Evolutionary conservation across 441 rosid species (phyloP), one percentile per base, ranked within the genome.

Genomic region (Gossypium laxum): DNA sequence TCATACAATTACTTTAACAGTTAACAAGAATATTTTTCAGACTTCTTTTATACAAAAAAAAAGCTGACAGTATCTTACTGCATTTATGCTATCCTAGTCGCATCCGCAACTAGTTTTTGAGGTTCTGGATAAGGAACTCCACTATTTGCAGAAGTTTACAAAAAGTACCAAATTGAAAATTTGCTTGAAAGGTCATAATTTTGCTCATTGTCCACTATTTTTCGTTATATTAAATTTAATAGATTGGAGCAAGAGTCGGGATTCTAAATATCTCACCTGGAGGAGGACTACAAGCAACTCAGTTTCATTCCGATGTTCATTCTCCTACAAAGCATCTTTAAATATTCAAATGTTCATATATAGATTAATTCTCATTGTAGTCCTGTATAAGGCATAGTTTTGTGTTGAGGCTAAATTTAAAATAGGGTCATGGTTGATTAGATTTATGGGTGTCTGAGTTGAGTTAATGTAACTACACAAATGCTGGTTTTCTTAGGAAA

Each of bases 261-360:
- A 0, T 24, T 24, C 3, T 24, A 24, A 24, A 24, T 24, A 24
- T 24, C 26, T 22, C 26, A 22, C 51, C 3, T 85, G 74, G 87
- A 85, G 72, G 96, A 87, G 45, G 88, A 85, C 73, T 57, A 80
- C 38, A 75, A 77, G 73, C 80, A 84, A 41, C 88, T 89, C 75
- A 41, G 7, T 72, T 85, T 78, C 51, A 67, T 67, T 78, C 59
- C 78, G 34, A 89, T 88, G 85, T 56, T 15, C 41, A n/a, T 8
- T 72, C 73, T 30, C 55, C 30, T n/a, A 26, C 7, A 30, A 47
- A 14, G 1, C 45, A 1, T 5, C 22, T 24, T 56, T 30, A 10
- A 22, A 54, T 41, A 1, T 1, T 0, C 0, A 2, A 17, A 18
- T 52, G 1, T 21, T 21, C 22, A 21, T 21, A 21, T 21, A 21